Conservation (phyloP, 768 basidiomycete genomes). For the Termitomyces heimii region DNA sequence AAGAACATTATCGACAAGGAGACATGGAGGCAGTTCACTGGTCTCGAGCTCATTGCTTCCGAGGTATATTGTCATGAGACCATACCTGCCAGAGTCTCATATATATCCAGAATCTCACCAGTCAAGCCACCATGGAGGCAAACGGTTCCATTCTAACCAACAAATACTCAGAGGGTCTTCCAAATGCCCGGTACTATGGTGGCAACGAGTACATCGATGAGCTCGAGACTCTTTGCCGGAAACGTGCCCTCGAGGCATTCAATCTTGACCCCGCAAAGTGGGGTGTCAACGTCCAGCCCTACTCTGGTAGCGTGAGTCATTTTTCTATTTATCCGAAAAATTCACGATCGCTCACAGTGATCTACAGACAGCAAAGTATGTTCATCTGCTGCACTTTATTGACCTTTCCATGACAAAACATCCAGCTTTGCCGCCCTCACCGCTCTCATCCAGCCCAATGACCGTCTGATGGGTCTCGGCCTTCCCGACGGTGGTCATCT, state of each 20-base stretch:
- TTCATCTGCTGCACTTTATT: conserved; percentile 4
- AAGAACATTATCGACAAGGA: conserved; percentile 98
- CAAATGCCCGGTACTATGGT: conserved; percentile 94
- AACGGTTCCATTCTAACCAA: conserved; percentile 98
- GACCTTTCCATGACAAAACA: conserved; percentile 1
- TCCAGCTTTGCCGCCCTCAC: conserved; percentile 93
- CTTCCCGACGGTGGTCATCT: conserved; percentile 97
- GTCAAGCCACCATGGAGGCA: conserved; percentile 92
- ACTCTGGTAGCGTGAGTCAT: conserved; percentile 79
- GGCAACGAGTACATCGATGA: conserved; percentile 98
- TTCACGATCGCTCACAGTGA: neutral
- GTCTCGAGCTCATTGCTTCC: conserved; percentile 97
- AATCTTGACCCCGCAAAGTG: conserved; percentile 88
- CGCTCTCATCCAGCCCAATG: conserved; percentile 93
- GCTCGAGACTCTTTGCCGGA: conserved; percentile 89
- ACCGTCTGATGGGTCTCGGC: conserved; percentile 98
- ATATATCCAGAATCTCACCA: conserved; percentile 81
- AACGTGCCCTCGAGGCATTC: conserved; percentile 94
- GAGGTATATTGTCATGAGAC: conserved; percentile 53
- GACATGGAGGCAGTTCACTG: conserved; percentile 97
- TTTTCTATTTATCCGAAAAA: conserved; percentile 9
- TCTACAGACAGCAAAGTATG: conserved; percentile 80
- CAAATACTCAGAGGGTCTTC: conserved; percentile 99
- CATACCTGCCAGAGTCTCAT: conserved; percentile 3
- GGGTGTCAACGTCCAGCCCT: conserved; percentile 99